Percentiles rank a stretch among this genome's conserved stretches.
These are phyloP conservation scores for Peribolospora kevripleyi DNA, from an alignment of 768 basidiomycete species.

Conservation along the genomic window DNA sequence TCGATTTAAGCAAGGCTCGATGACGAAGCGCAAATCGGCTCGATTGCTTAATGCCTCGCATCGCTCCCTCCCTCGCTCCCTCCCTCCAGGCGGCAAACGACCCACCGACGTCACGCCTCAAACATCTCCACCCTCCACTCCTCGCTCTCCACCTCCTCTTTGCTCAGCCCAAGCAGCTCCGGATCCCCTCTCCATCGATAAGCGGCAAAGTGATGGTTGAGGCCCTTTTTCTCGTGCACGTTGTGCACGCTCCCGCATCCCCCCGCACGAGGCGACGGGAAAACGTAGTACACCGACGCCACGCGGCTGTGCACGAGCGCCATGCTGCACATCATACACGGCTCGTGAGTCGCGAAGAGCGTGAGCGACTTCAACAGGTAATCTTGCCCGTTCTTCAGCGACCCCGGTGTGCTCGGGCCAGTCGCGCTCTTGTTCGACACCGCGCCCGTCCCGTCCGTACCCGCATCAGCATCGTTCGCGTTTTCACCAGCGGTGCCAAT, in stretches of 20 bases:
- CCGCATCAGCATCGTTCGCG: too few relatives aligned
- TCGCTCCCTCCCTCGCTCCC: too few relatives aligned
- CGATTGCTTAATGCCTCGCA: too few relatives aligned
- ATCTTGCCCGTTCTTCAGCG: constrained; percentile 38
- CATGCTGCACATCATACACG: constrained; percentile 97
- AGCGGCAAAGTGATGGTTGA: constrained; percentile 72
- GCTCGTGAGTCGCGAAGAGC: constrained; percentile 82
- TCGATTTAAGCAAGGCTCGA: too few relatives aligned
- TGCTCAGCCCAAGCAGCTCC: too few relatives aligned
- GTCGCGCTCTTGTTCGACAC: not conserved
- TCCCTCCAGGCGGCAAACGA: too few relatives aligned
- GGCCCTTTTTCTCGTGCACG: constrained; percentile 52
- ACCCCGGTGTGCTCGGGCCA: not conserved
- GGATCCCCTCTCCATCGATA: constrained; percentile 30
- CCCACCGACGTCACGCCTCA: too few relatives aligned
- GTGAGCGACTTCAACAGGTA: constrained; percentile 69
- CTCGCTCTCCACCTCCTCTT: too few relatives aligned
- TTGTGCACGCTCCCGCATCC: constrained; percentile 55
- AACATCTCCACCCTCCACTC: too few relatives aligned
- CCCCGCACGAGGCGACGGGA: constrained; percentile 51
- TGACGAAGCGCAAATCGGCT: too few relatives aligned
- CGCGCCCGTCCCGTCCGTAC: too few relatives aligned
- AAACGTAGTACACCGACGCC: constrained; percentile 42
- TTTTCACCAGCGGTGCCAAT: not conserved
- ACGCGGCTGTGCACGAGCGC: constrained; percentile 85